Percentiles rank a stretch among this genome's conserved stretches.
Conservation (phyloP, 2,329 filamentous ascomycete species). For the Aspergillus viridinutans region DNA sequence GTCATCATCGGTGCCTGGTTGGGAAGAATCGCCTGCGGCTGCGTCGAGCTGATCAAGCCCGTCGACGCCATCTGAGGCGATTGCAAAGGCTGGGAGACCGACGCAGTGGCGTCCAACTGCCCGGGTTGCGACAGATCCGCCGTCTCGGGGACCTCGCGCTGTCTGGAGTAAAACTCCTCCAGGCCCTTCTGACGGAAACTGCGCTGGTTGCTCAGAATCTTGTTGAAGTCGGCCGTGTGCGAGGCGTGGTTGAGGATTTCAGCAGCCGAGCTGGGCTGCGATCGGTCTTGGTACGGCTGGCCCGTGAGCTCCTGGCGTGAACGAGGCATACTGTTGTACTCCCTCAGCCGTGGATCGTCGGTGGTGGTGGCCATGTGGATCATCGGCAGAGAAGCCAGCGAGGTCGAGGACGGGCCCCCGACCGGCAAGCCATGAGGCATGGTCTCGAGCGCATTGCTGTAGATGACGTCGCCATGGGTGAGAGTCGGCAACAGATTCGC, state of each 20-base stretch:
- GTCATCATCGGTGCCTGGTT: constrained; percentile 46
- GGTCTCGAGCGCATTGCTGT: constrained; percentile 70
- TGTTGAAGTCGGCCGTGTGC: constrained; percentile 87
- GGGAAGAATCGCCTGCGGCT: constrained; percentile 35
- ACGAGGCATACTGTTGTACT: constrained; percentile 78
- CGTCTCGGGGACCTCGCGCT: constrained; percentile 70
- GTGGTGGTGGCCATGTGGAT: constrained; percentile 77
- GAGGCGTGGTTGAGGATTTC: constrained; percentile 84
- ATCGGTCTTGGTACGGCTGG: constrained; percentile 81
- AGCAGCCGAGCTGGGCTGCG: constrained; percentile 66
- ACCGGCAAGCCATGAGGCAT: constrained; percentile 66
- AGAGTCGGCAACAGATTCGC: constrained; percentile 57
- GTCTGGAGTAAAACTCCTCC: constrained; percentile 74
- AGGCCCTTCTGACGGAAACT: constrained; percentile 74
- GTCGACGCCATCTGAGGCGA: constrained; percentile 34
- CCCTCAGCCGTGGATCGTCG: constrained; percentile 70
- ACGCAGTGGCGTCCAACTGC: constrained; percentile 31
- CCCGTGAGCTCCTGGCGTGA: constrained; percentile 87
- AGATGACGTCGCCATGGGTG: constrained; percentile 81
- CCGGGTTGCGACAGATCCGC: constrained; percentile 27
- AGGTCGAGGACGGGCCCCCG: constrained; percentile 61
- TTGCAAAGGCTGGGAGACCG: constrained; percentile 37
- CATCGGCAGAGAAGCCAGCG: constrained; percentile 71
- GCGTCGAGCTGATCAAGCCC: constrained; percentile 31
- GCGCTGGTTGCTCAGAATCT: constrained; percentile 74